These are phyloP conservation scores for Dothistroma pini DNA, from an alignment of 2,329 filamentous ascomycete genomes.

Conservation along the genomic window DNA sequence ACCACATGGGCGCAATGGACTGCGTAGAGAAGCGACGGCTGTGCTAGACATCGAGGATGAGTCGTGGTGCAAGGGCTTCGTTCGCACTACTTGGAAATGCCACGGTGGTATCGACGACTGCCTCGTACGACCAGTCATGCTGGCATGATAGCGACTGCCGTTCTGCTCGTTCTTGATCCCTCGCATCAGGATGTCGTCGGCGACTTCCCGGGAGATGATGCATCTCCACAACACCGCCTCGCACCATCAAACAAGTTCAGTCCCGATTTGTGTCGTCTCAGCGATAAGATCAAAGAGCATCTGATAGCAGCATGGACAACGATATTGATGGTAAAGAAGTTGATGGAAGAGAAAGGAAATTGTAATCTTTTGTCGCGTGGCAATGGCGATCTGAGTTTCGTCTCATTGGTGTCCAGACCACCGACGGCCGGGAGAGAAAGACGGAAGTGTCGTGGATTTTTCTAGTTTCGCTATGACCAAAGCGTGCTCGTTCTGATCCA, in stretches of 20 bases:
- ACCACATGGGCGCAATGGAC: no score
- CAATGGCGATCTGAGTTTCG: no score
- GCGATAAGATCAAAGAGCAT: background rate
- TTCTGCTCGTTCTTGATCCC: background rate
- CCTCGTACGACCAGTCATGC: background rate
- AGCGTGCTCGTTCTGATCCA: background rate
- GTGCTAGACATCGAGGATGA: conserved; percentile 22
- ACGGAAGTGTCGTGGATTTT: background rate
- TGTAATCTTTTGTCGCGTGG: background rate
- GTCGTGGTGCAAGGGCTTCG: background rate
- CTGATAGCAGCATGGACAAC: background rate
- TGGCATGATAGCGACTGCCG: background rate
- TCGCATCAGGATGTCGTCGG: background rate
- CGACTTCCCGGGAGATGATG: background rate
- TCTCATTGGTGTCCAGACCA: background rate
- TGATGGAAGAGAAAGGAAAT: background rate
- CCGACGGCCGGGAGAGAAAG: background rate
- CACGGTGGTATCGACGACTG: background rate
- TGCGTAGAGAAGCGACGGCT: no score
- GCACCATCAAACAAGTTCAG: background rate
- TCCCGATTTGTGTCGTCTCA: background rate
- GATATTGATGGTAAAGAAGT: background rate
- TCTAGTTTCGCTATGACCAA: background rate
- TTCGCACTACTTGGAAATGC: background rate
- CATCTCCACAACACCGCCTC: background rate